phyloP scores from a whole-genome alignment of 2,329 filamentous ascomycete genomes.

The Colletotrichum scovillei region DNA sequence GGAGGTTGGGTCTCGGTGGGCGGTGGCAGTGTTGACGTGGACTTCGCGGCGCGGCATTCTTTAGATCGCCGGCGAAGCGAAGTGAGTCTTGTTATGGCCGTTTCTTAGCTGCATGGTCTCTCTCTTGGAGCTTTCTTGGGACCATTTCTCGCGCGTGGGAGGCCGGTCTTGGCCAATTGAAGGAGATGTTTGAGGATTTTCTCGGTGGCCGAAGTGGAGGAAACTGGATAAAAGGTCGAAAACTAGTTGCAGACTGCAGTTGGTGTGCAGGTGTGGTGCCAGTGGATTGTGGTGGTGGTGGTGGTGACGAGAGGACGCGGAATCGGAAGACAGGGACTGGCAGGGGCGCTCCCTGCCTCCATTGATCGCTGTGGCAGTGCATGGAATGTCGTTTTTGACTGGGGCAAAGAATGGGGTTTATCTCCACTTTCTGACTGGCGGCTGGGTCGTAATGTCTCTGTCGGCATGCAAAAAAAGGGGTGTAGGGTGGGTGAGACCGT shows the following conservation, averaged over 20 bases:
- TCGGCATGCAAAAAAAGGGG: conserved; percentile 28
- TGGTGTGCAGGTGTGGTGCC: too few relatives aligned
- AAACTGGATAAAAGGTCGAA: background rate
- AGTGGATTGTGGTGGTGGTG: background rate
- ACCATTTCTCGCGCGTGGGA: background rate
- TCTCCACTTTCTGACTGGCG: conserved; percentile 5
- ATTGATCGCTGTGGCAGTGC: conserved; percentile 36
- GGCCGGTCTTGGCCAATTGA: conserved; percentile 21
- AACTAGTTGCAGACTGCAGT: too few relatives aligned
- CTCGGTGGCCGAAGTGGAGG: background rate
- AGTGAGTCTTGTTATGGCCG: conserved; percentile 25
- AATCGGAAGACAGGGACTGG: background rate
- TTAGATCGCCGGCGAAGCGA: conserved; percentile 18
- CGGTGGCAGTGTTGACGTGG: conserved; percentile 32
- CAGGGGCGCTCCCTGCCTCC: conserved; percentile 18
- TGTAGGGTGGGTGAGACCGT: conserved; percentile 3
- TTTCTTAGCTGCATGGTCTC: conserved; percentile 28
- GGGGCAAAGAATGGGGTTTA: conserved; percentile 23
- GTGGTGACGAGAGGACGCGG: background rate
- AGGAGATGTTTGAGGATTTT: background rate
- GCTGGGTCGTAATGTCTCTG: conserved; percentile 19
- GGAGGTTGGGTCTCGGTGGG: conserved; percentile 25
- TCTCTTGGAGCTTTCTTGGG: conserved; percentile 27
- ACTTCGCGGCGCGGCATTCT: conserved; percentile 23
- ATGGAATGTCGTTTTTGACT: conserved; percentile 22